Evolutionary conservation across 495 filamentous ascomycete species (phyloP).

Genomic region (Pyrenopolyporus hunteri): DNA sequence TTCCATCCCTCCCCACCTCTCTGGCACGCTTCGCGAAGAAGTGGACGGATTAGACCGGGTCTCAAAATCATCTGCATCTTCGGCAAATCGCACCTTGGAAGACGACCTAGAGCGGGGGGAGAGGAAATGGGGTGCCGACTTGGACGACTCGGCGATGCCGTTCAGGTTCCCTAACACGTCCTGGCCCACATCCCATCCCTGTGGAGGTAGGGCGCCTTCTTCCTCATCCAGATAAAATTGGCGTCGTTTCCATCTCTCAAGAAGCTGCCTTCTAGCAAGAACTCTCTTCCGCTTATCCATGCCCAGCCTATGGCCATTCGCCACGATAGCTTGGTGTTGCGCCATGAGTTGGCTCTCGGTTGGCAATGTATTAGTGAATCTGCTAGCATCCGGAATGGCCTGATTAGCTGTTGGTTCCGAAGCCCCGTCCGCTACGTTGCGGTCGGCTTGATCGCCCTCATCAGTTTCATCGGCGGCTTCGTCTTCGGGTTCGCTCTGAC

Average conservation of each 20-base stretch:
- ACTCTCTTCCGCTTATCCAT: conserved; percentile 37
- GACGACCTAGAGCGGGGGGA: conserved; percentile 80
- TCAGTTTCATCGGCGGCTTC: conserved; percentile 33
- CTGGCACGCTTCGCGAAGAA: conserved; percentile 78
- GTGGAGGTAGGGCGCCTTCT: conserved; percentile 68
- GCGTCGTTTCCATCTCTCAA: conserved; percentile 74
- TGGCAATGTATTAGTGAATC: conserved; percentile 39
- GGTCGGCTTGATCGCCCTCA: conserved; percentile 18
- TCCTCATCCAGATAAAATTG: conserved; percentile 84
- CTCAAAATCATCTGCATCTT: conserved; percentile 75
- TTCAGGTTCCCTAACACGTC: conserved; percentile 56
- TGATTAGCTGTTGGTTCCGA: conserved; percentile 1
- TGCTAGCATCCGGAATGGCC: conserved; percentile 35
- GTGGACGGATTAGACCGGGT: conserved; percentile 78
- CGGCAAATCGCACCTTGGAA: conserved; percentile 83
- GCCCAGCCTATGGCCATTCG: conserved; percentile 23
- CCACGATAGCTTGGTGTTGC: conserved; percentile 31
- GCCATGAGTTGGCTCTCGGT: conserved; percentile 38
- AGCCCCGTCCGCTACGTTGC: conserved; percentile 2
- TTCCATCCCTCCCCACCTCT: conserved; percentile 83
- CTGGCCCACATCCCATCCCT: conserved; percentile 69
- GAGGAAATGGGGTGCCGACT: conserved; percentile 51
- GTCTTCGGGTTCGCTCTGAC: conserved; percentile 31
- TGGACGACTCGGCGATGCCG: conserved; percentile 48
- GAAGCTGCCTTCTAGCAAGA: conserved; percentile 58